Evolutionary conservation across 176 grass and related monocot species (phyloP), one percentile per base, ranked within the genome.

Genomic region (Carex scoparia): DNA sequence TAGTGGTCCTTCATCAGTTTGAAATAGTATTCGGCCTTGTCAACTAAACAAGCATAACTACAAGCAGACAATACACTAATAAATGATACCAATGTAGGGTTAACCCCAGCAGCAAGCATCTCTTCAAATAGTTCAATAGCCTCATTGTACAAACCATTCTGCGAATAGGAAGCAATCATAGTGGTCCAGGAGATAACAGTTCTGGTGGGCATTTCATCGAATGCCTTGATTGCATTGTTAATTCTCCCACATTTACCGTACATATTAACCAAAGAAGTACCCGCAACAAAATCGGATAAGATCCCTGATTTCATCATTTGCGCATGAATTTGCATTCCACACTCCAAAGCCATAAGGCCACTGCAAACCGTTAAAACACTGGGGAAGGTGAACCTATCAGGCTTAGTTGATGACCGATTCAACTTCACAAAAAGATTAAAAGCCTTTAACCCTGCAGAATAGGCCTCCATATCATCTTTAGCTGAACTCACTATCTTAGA

Each of bases 241-340:
- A 94, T 89, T 59, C 62, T 86, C 13, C 94, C 94, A 65, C 94
- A 97, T 81, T 97, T 97, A 84, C 79, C 94, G 51, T 97, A 97
- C 94, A 97, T 97, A 74, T 94, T 97, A 15, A 97, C 88, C 63
- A 97, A 85, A n/a, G 94, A 92, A 6, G 88, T 92, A 81, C 88
- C 87, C 15, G 94, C 88, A n/a, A 97, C 92, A 19, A 94, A 84
- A 92, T 97, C 94, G 16, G 88, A 87, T 69, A 97, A 85, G 60
- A 89, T 88, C 9, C 94, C 92, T 8, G 81, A 89, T 83, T 97
- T 97, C 87, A 97, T 86, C 1, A 82, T 86, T 42, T 88, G 92
- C 7, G 92, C 92, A 81, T 97, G 94, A 72, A 97, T 92, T 87
- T 94, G 94, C 65, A 90, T 87, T 10, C 94, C 94, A 87, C 89